A percentile compares a stretch with the other conserved stretches of the same genome.
phyloP scores from a whole-genome alignment of 2,329 filamentous ascomycete species.

The Coniosporium tulheliwenetii region DNA sequence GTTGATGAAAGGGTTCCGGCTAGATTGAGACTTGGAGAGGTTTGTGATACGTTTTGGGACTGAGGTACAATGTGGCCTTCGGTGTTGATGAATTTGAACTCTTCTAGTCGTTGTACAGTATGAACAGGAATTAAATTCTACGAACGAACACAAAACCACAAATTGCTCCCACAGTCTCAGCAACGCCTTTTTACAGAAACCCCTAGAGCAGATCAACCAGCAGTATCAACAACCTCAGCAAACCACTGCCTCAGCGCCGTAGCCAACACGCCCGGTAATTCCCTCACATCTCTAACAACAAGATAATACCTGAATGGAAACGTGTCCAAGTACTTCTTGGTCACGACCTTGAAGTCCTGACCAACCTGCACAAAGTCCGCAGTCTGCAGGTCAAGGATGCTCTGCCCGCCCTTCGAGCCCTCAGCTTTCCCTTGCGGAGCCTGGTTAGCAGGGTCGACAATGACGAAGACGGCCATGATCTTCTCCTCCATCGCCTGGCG shows the following conservation, averaged over 20 bases:
- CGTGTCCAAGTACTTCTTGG: conserved; percentile 81
- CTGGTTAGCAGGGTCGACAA: conserved; percentile 53
- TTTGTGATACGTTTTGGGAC: no score
- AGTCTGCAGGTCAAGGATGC: conserved; percentile 77
- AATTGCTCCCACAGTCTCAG: no score
- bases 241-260: conserved; percentile 93
- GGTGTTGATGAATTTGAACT: no score
- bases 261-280: conserved; percentile 77
- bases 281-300: conserved; percentile 80
- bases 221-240: conserved; percentile 43
- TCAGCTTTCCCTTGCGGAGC: conserved; percentile 8
- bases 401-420: conserved; percentile 38
- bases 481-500: conserved; percentile 80
- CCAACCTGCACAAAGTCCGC: conserved; percentile 54
- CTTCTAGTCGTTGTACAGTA: no score
- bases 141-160: no score
- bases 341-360: conserved; percentile 52
- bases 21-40: no score
- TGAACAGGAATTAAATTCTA: no score
- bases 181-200: no score
- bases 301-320: conserved; percentile 98
- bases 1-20: no score
- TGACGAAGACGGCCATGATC: conserved; percentile 96
- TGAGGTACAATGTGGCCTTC: no score
- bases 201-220: not conserved